Base-by-base conservation (phyloP, 371 early-diverging fungal species). In the Batrachochytrium dendrobatidis region DNA sequence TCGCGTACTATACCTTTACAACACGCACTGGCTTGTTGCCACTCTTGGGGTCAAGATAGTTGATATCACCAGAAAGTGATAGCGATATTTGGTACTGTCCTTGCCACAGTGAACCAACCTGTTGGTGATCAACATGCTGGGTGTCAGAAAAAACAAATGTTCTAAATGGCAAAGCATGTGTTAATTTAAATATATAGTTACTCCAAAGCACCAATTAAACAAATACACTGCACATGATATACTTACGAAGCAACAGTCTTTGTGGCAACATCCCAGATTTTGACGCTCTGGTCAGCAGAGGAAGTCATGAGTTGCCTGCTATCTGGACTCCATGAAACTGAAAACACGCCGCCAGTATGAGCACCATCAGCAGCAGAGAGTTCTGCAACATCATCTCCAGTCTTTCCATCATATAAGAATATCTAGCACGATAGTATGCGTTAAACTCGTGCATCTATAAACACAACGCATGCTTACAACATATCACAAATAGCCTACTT, bases 71-170 rank as follows among this genome's bases (percentile, higher is more conserved):
- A 20, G 82, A 83, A 22, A 91, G 75, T 5, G 94, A 91, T 43
- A 91, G 69, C 53, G 86, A 82, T 48, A 95, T 34, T 18, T 94
- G 58, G 63, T 83, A 67, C 58, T 84, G 74, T 28, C 83, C 86
- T 45, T 80, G 81, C 95, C 95, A 95, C 66, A 93, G 68, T 56
- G 84, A 87, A 53, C 96, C 98, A n/a, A 98, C 88, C 74, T 98
- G 98, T 72, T 94, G 95, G 59, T 88, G 76, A 22, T 83, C 85
- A 26, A 83, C 53, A 56, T 35, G 20, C 60, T 6, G 53, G 3
- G 32, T 15, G 1, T 56, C 63, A 31, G 72, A 67, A 18, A 77
- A 68, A 18, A 6, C 39, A 61, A 71, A 65, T 18, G 72, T 76
- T 28, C 58, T 59, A 61, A 33, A n/a, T 12, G 25, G 39, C 28